These are phyloP conservation scores for Graphiopsis chlorocephala DNA, from an alignment of 2,329 filamentous ascomycete species.

Conservation along the genomic window DNA sequence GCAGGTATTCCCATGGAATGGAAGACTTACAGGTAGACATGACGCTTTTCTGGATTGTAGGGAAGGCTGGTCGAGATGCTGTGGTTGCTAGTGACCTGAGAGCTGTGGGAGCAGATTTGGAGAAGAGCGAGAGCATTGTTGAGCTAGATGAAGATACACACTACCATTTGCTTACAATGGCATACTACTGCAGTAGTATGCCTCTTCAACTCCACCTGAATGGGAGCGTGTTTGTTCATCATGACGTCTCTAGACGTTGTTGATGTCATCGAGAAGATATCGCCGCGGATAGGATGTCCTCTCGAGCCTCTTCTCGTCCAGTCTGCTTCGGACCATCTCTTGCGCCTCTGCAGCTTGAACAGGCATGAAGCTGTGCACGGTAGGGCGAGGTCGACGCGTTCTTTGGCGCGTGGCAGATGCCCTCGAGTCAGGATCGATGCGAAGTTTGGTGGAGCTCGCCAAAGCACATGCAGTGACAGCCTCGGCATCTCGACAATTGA, in stretches of 20 bases:
- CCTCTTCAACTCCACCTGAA: slow-evolving; percentile 3
- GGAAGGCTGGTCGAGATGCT: slow-evolving; percentile 20
- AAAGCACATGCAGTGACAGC: not conserved
- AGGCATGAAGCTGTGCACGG: too few species aligned
- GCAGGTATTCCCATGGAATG: not conserved
- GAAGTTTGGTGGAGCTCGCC: not conserved
- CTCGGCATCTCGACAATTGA: not conserved
- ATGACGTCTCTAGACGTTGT: slow-evolving; percentile 2
- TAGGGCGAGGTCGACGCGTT: not conserved
- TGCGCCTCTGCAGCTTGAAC: too few species aligned
- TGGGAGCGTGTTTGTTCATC: not conserved
- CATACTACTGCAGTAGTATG: not conserved
- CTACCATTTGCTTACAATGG: not conserved
- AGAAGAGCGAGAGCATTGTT: slow-evolving; percentile 22
- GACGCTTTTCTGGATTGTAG: slow-evolving; percentile 19
- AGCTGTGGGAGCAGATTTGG: slow-evolving; percentile 17
- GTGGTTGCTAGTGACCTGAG: slow-evolving; percentile 15
- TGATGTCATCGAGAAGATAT: slow-evolving; percentile 8
- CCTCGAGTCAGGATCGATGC: not conserved
- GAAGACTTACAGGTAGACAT: slow-evolving; percentile 21
- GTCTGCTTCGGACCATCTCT: not conserved
- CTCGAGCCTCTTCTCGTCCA: not conserved
- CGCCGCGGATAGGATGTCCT: not conserved
- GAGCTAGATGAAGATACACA: not conserved
- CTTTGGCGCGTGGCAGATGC: not conserved